These are phyloP conservation scores for Podospora comata DNA, from an alignment of 495 filamentous ascomycete genomes.

Conservation along the genomic window DNA sequence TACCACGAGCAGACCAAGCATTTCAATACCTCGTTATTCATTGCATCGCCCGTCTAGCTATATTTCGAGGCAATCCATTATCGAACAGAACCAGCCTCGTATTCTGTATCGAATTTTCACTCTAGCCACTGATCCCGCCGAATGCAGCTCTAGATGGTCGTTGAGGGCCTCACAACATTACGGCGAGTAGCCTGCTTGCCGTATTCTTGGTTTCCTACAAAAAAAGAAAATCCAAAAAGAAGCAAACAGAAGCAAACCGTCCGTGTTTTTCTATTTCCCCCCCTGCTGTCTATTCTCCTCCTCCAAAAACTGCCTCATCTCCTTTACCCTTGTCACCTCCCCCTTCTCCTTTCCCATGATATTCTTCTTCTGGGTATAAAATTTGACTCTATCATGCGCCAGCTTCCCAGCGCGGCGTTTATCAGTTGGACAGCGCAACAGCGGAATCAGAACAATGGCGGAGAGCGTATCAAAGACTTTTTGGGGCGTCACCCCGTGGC, in stretches of 20 bases:
- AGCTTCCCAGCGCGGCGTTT: constrained; percentile 29
- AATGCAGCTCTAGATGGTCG: not conserved
- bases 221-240: not conserved
- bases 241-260: not conserved
- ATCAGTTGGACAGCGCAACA: constrained; percentile 44
- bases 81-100: not conserved
- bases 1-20: not conserved
- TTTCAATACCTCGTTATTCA: not conserved
- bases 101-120: not conserved
- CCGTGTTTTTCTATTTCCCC: not conserved
- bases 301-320: not conserved
- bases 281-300: not conserved
- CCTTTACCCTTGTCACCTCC: not conserved
- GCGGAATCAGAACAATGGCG: constrained; percentile 44
- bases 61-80: not conserved
- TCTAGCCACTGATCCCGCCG: no score
- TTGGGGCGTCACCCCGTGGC: constrained; percentile 41
- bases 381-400: constrained; percentile 5
- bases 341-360: not conserved
- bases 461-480: constrained; percentile 46
- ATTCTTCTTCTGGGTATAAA: not conserved
- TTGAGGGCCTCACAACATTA: not conserved
- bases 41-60: no score
- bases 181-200: not conserved
- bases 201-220: no score